Percentiles rank a stretch among this genome's conserved stretches.
Evolutionary conservation across 306 rosid genomes (phyloP).

Genomic region (Pyrus bretschneideri): DNA sequence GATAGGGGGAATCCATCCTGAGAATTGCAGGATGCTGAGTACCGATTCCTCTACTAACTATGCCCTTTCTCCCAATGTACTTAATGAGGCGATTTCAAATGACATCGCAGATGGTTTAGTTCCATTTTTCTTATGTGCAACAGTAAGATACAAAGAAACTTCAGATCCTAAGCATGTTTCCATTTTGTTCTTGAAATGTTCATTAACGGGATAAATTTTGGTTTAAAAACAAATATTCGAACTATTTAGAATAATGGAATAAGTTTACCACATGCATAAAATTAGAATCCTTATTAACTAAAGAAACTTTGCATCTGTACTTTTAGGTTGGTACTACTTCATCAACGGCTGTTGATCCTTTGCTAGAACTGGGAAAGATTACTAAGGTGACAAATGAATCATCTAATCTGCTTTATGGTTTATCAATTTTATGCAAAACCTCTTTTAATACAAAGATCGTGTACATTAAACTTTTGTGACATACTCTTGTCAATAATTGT

Average conservation of each 20-base stretch:
- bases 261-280: background rate
- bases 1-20: slow-evolving; percentile 82
- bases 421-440: background rate
- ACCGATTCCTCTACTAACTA: slow-evolving; percentile 62
- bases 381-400: slow-evolving; percentile 46
- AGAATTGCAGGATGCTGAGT: slow-evolving; percentile 68
- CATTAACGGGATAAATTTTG: background rate
- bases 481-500: background rate
- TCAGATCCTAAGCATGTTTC: slow-evolving; percentile 8
- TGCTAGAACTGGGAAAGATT: slow-evolving; percentile 52
- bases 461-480: background rate
- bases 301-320: slow-evolving; percentile 7
- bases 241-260: background rate
- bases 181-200: background rate
- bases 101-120: slow-evolving; percentile 60
- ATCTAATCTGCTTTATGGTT: too few relatives aligned
- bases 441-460: background rate
- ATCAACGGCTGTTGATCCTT: slow-evolving; percentile 89
- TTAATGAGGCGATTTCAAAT: slow-evolving; percentile 55
- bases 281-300: slow-evolving; percentile 1
- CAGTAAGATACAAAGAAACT: slow-evolving; percentile 43
- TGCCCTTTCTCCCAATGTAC: slow-evolving; percentile 64
- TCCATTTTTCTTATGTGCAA: slow-evolving; percentile 89
- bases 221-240: background rate
- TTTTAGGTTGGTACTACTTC: slow-evolving; percentile 92